phyloP scores from a whole-genome alignment of 2,329 filamentous ascomycete species.

The Fusarium tuaranense region DNA sequence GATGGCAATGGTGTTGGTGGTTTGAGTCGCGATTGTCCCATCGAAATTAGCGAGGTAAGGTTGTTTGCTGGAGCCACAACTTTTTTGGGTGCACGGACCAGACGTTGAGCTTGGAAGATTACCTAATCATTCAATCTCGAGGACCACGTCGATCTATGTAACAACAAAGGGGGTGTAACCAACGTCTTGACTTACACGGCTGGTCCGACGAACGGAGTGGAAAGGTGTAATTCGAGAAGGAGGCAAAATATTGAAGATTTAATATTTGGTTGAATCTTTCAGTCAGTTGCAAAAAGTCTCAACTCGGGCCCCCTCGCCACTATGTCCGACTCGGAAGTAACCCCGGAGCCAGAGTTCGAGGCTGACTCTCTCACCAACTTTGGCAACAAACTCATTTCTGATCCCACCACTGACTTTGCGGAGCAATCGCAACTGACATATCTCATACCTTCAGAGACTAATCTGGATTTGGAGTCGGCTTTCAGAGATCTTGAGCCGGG shows the following conservation, averaged over 20 bases:
- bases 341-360: conserved; percentile 32
- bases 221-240: conserved; percentile 13
- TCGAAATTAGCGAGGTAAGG: conserved; percentile 16
- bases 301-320: neutral
- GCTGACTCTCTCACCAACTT: conserved; percentile 40
- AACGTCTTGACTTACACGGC: conserved; percentile 39
- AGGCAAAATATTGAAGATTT: neutral
- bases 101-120: conserved; percentile 11
- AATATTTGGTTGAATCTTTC: neutral
- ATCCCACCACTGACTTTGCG: conserved; percentile 56
- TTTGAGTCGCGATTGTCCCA: conserved; percentile 7
- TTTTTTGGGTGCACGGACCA: conserved; percentile 42
- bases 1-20: conserved; percentile 16
- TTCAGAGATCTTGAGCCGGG: conserved; percentile 59
- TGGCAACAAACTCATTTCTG: conserved; percentile 37
- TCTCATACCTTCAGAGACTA: conserved; percentile 68
- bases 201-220: conserved; percentile 26
- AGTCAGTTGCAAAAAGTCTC: neutral
- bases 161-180: conserved; percentile 30
- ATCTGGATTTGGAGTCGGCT: conserved; percentile 65
- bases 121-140: conserved; percentile 20
- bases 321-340: conserved; percentile 38
- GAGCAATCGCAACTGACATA: conserved; percentile 71
- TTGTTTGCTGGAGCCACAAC: conserved; percentile 28
- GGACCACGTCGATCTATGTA: conserved; percentile 35